Base-by-base conservation (phyloP, 2,329 filamentous ascomycete genomes). In the Fusarium citri region DNA sequence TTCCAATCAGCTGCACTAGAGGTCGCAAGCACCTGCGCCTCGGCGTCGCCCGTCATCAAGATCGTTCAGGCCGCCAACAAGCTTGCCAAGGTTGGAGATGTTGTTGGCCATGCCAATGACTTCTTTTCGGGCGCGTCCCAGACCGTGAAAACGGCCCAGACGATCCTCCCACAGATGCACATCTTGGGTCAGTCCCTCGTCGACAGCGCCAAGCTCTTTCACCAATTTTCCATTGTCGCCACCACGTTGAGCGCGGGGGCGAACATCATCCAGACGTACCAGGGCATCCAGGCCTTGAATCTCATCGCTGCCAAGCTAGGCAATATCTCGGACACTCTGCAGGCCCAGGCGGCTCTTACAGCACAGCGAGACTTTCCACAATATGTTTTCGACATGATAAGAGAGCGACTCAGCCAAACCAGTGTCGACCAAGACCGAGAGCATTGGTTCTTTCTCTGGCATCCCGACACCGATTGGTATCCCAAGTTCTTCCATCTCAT, bases 381-480 rank as follows among this genome's bases (percentile, higher is more conserved):
- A 22, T 79, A 80, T 16, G 78, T 80, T 18, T 76, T 79, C 43
- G 76, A 79, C 31, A 79, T 80, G 78, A 72, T 80, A 25, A 66
- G 73, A n/a, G 78, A 80, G 68, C 73, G 78, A 11, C 71, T 80
- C 25, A 74, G 69, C 8, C 77, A 79, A 59, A 78, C 78, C 7
- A 71, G 73, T 10, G 69, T 72, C 26, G 78, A 80, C 22, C 69
- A 70, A 3, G 60, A 72, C 28, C 71, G 66, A 23, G 74, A 79
- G 8, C 80, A 82, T 58, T 78, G 78, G 73, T 82, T 82, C 64
- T 82, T 82, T 34, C 73, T 82, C 4, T 82, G 78, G 37, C 80
- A 82, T 30, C 80, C 80, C 3, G 80, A 82, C 37, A 81, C 79
- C 42, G 79, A 81, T 49, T 82, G 80, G 80, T 80, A 82, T 43